phyloP scores from a whole-genome alignment of 495 filamentous ascomycete species.

The Penicillium goetzii region DNA sequence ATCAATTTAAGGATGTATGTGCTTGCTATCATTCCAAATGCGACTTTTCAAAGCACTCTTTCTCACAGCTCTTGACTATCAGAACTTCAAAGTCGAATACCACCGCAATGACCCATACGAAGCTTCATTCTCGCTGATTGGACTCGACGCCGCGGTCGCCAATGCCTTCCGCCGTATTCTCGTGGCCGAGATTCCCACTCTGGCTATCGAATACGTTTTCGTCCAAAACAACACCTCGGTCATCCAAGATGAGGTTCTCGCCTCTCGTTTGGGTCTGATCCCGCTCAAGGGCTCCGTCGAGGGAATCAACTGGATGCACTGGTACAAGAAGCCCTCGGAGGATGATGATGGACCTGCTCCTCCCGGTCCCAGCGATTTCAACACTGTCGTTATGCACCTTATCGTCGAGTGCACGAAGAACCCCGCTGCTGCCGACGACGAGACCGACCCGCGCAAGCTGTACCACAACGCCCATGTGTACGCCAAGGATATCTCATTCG shows the following conservation, averaged over 20 bases:
- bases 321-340: conserved; percentile 64
- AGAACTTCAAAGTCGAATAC: conserved; percentile 76
- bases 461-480: conserved; percentile 89
- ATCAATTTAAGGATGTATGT: conserved; percentile 66
- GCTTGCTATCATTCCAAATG: not conserved
- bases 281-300: conserved; percentile 78
- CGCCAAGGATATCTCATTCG: conserved; percentile 76
- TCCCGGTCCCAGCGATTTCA: conserved; percentile 66
- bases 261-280: conserved; percentile 85
- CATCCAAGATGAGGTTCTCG: conserved; percentile 95
- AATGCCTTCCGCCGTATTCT: conserved; percentile 98
- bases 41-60: not conserved
- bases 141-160: conserved; percentile 87
- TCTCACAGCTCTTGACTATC: conserved; percentile 22
- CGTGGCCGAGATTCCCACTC: conserved; percentile 89
- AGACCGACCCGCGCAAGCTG: conserved; percentile 78
- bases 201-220: conserved; percentile 92
- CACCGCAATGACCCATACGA: conserved; percentile 77
- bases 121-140: conserved; percentile 85
- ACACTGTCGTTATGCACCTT: conserved; percentile 76
- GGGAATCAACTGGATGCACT: conserved; percentile 78
- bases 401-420: conserved; percentile 78
- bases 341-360: conserved; percentile 54
- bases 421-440: conserved; percentile 63
- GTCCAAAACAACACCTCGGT: conserved; percentile 94